phyloP scores from a whole-genome alignment of 2,329 filamentous ascomycete species.

The Corinectria fuckeliana region DNA sequence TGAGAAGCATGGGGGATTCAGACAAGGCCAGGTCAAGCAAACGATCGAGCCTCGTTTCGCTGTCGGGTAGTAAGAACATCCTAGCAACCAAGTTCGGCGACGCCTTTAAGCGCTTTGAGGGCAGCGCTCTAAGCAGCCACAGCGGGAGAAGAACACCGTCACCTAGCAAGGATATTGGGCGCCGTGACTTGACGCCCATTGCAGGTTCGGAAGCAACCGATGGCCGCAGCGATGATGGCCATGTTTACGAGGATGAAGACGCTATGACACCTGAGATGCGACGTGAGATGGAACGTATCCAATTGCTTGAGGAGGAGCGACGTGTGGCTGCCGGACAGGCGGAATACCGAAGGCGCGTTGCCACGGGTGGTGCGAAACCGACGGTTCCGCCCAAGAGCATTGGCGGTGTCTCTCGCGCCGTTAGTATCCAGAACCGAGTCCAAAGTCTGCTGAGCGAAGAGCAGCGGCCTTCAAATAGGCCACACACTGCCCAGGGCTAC shows the following conservation, averaged over 20 bases:
- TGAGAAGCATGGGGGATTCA: conserved; percentile 75
- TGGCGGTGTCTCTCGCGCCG: conserved; percentile 69
- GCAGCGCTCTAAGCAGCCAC: conserved; percentile 46
- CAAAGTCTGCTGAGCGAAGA: conserved; percentile 85
- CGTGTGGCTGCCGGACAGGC: conserved; percentile 88
- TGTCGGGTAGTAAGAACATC: conserved; percentile 79
- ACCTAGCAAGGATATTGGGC: conserved; percentile 56
- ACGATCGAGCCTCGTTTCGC: conserved; percentile 73
- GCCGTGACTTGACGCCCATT: conserved; percentile 69
- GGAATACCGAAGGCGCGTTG: conserved; percentile 81
- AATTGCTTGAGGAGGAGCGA: conserved; percentile 85
- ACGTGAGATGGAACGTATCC: conserved; percentile 83
- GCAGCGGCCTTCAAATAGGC: conserved; percentile 62
- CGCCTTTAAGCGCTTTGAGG: conserved; percentile 91
- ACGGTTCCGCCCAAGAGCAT: conserved; percentile 59
- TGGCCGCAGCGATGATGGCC: conserved; percentile 66
- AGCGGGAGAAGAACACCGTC: conserved; percentile 53
- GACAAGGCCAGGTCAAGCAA: conserved; percentile 64
- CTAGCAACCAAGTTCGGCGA: conserved; percentile 91
- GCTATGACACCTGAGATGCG: conserved; percentile 86
- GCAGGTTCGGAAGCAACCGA: conserved; percentile 75
- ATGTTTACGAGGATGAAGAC: conserved; percentile 65
- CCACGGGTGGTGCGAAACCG: conserved; percentile 51
- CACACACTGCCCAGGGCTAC: conserved; percentile 84
- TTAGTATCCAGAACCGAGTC: conserved; percentile 91